Evolutionary conservation across 352 stramenopile genomes (phyloP).

Genomic region (Pythium pyrilobum): DNA sequence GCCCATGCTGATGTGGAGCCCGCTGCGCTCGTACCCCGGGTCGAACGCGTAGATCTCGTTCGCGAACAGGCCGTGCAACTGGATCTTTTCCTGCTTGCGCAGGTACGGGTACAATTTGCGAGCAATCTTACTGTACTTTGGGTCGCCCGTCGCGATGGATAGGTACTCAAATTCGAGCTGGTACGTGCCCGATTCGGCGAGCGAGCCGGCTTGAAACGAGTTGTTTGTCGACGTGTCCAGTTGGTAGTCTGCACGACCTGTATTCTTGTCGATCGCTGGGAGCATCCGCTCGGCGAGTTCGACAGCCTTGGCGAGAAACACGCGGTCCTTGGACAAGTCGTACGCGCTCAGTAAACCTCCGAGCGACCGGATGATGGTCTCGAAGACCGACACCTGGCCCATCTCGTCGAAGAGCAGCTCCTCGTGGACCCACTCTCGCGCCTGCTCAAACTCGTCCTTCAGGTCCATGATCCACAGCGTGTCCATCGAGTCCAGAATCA

Average conservation of each 20-base stretch:
- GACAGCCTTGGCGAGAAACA: conserved; percentile 91
- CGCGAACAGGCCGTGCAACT: conserved; percentile 84
- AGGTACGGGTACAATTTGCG: conserved; percentile 55
- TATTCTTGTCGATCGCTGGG: conserved; percentile 84
- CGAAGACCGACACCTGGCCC: conserved; percentile 94
- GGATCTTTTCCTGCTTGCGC: conserved; percentile 27
- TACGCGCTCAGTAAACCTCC: conserved; percentile 97
- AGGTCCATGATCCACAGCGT: conserved; percentile 97
- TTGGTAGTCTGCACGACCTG: conserved; percentile 85
- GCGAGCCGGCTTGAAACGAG: conserved; percentile 28
- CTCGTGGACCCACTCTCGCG: conserved; percentile 78
- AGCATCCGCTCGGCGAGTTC: conserved; percentile 91
- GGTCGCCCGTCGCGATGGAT: conserved; percentile 63
- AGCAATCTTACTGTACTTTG: conserved; percentile 65
- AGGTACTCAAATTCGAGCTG: conserved; percentile 84
- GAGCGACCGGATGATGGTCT: conserved; percentile 98
- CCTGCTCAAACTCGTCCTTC: conserved; percentile 89
- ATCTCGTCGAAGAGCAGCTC: conserved; percentile 81
- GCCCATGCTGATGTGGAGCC: conserved; percentile 83
- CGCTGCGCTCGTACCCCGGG: background rate
- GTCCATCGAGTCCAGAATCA: conserved; percentile 94
- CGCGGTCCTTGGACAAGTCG: conserved; percentile 77
- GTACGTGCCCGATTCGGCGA: conserved; percentile 79
- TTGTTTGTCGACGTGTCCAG: conserved; percentile 85
- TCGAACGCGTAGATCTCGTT: conserved; percentile 58